These are phyloP conservation scores for Wickerhamomyces ciferrii DNA, from an alignment of 805 yeast species.

Conservation along the genomic window DNA sequence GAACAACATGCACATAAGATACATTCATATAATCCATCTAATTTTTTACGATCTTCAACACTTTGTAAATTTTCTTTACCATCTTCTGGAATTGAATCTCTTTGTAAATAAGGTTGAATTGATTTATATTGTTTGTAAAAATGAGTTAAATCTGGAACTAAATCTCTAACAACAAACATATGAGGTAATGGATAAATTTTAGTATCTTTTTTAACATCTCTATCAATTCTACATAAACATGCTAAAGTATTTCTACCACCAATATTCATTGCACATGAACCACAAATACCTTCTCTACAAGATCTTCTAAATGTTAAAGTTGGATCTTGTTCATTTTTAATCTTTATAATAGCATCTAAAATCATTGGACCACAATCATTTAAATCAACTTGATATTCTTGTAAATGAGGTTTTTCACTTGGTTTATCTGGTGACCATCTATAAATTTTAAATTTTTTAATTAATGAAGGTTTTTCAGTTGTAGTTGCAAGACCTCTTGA, in stretches of 20 bases:
- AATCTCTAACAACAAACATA: conserved; percentile 95
- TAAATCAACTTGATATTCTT: conserved; percentile 78
- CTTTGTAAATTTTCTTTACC: conserved; percentile 92
- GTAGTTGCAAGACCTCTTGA: conserved; percentile 36
- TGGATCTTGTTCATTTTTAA: conserved; percentile 95
- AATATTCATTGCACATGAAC: conserved; percentile 99
- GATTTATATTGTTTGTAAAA: conserved; percentile 98
- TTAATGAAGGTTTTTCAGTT: conserved; percentile 47
- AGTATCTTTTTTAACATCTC: conserved; percentile 63
- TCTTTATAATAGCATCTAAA: conserved; percentile 87
- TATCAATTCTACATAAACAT: conserved; percentile 90
- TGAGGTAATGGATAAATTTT: conserved; percentile 97
- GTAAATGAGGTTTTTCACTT: conserved; percentile 82
- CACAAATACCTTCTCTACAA: conserved; percentile 99
- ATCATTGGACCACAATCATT: conserved; percentile 97
- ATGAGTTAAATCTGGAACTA: conserved; percentile 96
- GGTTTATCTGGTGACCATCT: conserved; percentile 99
- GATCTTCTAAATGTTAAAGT: conserved; percentile 96
- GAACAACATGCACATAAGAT: conserved; percentile 98
- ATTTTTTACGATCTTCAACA: conserved; percentile 88
- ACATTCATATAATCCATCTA: conserved; percentile 97
- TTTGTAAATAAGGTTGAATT: conserved; percentile 93
- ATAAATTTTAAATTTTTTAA: conserved; percentile 87
- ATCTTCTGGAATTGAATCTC: conserved; percentile 69
- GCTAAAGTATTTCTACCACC: conserved; percentile 97